Evolutionary conservation across 2,329 filamentous ascomycete genomes (phyloP).

Genomic region (Peltaster fructicola): DNA sequence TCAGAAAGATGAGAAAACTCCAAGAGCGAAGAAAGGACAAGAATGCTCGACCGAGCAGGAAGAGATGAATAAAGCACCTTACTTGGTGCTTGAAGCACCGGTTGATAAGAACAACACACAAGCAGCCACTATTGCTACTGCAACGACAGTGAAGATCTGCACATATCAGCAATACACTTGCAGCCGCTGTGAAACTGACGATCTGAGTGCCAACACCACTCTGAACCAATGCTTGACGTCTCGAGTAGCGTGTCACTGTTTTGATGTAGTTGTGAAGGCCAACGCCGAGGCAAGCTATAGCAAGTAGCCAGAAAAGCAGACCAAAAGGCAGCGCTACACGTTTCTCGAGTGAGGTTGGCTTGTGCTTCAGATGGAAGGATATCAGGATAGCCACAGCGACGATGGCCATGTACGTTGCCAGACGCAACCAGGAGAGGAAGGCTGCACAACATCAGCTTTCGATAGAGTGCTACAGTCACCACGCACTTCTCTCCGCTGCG

Average conservation of each 20-base stretch:
- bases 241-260: slow-evolving; percentile 65
- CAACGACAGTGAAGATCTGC: slow-evolving; percentile 45
- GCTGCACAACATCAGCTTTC: slow-evolving; percentile 18
- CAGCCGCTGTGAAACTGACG: slow-evolving; percentile 26
- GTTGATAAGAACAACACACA: slow-evolving; percentile 43
- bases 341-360: slow-evolving; percentile 53
- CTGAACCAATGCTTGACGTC: slow-evolving; percentile 68
- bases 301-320: slow-evolving; percentile 70
- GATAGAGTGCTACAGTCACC: not conserved
- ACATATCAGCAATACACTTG: slow-evolving; percentile 2
- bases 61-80: slow-evolving; percentile 1
- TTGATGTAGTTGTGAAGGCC: slow-evolving; percentile 79
- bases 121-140: slow-evolving; percentile 45
- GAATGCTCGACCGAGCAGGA: slow-evolving; percentile 54
- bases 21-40: slow-evolving; percentile 66
- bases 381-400: slow-evolving; percentile 80
- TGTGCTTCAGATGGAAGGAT: slow-evolving; percentile 72
- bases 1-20: slow-evolving; percentile 62
- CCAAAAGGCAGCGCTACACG: slow-evolving; percentile 70
- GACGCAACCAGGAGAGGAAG: slow-evolving; percentile 79
- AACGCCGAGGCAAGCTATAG: slow-evolving; percentile 55
- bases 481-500: slow-evolving; percentile 53
- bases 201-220: slow-evolving; percentile 83
- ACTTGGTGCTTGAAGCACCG: slow-evolving; percentile 4
- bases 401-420: slow-evolving; percentile 79